These are phyloP conservation scores for Cystoisospora suis DNA, from an alignment of 169 alveolate genomes.

Conservation along the genomic window DNA sequence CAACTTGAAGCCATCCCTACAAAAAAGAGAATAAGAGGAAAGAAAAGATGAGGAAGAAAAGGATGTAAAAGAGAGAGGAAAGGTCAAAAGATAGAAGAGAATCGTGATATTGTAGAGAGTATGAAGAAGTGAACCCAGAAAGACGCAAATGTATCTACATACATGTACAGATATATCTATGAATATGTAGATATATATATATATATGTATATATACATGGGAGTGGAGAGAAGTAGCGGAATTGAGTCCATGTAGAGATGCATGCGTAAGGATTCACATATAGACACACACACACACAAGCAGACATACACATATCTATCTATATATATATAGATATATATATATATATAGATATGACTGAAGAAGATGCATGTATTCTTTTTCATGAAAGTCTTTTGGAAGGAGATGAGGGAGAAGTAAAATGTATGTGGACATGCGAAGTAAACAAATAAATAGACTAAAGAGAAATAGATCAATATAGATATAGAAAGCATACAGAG, in stretches of 20 bases:
- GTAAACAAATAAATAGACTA: not conserved
- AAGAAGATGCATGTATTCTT: not conserved
- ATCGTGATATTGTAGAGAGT: not conserved
- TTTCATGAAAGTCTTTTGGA: not conserved
- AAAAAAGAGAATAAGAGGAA: not conserved
- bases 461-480: not conserved
- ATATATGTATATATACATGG: not conserved
- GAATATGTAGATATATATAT: not conserved
- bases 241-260: not conserved
- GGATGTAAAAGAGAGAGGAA: not conserved
- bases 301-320: not conserved
- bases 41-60: not conserved
- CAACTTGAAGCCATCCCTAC: conserved; percentile 95
- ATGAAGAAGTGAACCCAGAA: not conserved
- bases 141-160: not conserved
- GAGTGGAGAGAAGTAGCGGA: not conserved
- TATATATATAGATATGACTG: not conserved
- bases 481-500: not conserved
- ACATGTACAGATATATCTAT: conserved; percentile 33
- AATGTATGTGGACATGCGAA: not conserved
- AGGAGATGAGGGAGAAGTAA: not conserved
- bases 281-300: not conserved
- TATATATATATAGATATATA: not conserved
- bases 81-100: not conserved
- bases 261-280: not conserved